These are phyloP conservation scores for Tricholomella constricta DNA, from an alignment of 768 basidiomycete genomes.

Conservation along the genomic window DNA sequence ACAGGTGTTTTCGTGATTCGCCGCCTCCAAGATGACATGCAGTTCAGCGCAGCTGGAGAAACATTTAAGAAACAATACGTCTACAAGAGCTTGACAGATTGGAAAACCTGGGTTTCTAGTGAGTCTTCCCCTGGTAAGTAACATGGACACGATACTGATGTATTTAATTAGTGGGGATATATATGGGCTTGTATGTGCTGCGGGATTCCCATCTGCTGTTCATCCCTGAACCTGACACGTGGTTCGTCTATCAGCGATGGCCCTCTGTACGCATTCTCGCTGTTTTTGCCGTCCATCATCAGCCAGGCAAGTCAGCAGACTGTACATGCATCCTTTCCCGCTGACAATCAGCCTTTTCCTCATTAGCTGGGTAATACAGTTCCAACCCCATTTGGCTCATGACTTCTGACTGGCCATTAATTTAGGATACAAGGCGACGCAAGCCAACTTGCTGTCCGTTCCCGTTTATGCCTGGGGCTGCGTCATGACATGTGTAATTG, in stretches of 20 bases:
- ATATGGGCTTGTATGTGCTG: conserved; percentile 62
- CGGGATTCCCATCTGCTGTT: neutral
- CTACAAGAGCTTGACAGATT: conserved; percentile 62
- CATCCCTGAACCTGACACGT: conserved; percentile 2
- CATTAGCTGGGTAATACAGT: conserved; percentile 35
- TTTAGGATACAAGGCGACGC: conserved; percentile 60
- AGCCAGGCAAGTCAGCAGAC: conserved; percentile 43
- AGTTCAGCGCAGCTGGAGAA: conserved; percentile 66
- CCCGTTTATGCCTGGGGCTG: conserved; percentile 79
- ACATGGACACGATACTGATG: neutral
- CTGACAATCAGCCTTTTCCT: neutral
- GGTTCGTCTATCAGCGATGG: conserved; percentile 45
- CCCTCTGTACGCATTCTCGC: conserved; percentile 51
- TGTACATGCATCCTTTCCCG: neutral
- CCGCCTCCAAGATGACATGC: conserved; percentile 64
- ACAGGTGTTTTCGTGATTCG: conserved; percentile 64
- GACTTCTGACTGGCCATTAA: neutral
- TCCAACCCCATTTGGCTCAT: neutral
- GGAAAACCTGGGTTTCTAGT: conserved; percentile 78
- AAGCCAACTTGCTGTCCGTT: conserved; percentile 74
- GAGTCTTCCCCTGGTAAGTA: conserved; percentile 20
- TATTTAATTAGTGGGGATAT: conserved; percentile 56
- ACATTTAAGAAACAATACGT: conserved; percentile 56
- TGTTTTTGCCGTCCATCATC: conserved; percentile 59
- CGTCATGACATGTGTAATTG: conserved; percentile 61